Percentiles rank a stretch among this genome's conserved stretches.
Conservation (phyloP, 345 rosid genomes). For the Toxicodendron radicans region DNA sequence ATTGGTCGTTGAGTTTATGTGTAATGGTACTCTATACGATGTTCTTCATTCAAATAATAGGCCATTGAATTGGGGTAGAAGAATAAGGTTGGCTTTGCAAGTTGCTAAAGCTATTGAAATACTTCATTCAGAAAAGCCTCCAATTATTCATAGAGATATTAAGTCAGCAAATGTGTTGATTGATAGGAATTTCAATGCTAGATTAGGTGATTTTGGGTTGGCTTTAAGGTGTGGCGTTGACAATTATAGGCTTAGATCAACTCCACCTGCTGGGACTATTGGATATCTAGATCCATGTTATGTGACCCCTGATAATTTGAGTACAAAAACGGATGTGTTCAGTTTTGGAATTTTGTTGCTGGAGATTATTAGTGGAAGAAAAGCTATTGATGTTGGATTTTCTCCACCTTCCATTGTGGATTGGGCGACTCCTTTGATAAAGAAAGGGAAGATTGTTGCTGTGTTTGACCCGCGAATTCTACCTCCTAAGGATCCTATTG, state of each 20-base stretch:
- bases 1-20: slow-evolving; percentile 90
- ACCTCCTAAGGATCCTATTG: slow-evolving; percentile 62
- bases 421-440: slow-evolving; percentile 92
- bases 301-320: slow-evolving; percentile 92
- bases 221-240: slow-evolving; percentile 81
- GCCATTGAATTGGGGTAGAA: slow-evolving; percentile 71
- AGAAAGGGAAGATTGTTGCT: slow-evolving; percentile 78
- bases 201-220: slow-evolving; percentile 92
- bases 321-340: slow-evolving; percentile 93
- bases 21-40: slow-evolving; percentile 90
- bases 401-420: slow-evolving; percentile 94
- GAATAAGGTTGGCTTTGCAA: slow-evolving; percentile 79
- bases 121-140: slow-evolving; percentile 76
- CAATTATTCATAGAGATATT: slow-evolving; percentile 85
- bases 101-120: slow-evolving; percentile 77
- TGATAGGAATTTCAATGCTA: slow-evolving; percentile 84
- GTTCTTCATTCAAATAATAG: slow-evolving; percentile 70
- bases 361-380: slow-evolving; percentile 93
- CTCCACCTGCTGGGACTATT: slow-evolving; percentile 98
- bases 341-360: slow-evolving; percentile 94
- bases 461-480: slow-evolving; percentile 75
- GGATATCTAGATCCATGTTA: slow-evolving; percentile 97
- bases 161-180: slow-evolving; percentile 98
- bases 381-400: slow-evolving; percentile 85
- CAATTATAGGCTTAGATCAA: slow-evolving; percentile 75